phyloP scores from a whole-genome alignment of 2,329 filamentous ascomycete species.

The Exophiala calicioides region DNA sequence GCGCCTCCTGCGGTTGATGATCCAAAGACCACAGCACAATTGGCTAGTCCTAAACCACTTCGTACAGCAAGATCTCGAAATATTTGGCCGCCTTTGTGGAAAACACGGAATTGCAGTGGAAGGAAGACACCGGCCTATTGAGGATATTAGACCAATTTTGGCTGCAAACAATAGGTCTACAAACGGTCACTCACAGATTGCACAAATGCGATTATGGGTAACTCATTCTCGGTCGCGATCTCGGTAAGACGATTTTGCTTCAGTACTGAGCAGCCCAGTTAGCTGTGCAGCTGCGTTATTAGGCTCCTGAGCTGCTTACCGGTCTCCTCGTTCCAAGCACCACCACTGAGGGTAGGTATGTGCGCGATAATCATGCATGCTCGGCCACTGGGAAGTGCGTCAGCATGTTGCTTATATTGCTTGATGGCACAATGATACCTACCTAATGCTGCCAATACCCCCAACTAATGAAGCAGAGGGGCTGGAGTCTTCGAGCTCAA shows the following conservation, averaged over 20 bases:
- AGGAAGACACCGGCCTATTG: slow-evolving; percentile 46
- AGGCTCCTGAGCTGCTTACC: too few species aligned
- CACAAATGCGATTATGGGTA: slow-evolving; percentile 43
- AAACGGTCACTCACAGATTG: slow-evolving; percentile 36
- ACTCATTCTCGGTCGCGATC: slow-evolving; percentile 43
- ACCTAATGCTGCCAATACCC: slow-evolving; percentile 42
- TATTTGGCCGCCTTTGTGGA: slow-evolving; percentile 46
- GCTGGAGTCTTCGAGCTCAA: slow-evolving; percentile 39
- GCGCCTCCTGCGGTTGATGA: slow-evolving; percentile 48
- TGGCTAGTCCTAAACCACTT: slow-evolving; percentile 40
- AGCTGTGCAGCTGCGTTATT: too few species aligned
- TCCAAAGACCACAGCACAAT: slow-evolving; percentile 49
- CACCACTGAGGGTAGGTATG: slow-evolving; percentile 46
- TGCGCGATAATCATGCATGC: slow-evolving; percentile 44
- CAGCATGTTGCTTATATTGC: too few species aligned
- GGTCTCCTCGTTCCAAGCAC: slow-evolving; percentile 48
- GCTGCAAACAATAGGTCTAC: too few species aligned
- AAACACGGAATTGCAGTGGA: slow-evolving; percentile 49
- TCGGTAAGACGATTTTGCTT: slow-evolving; percentile 43
- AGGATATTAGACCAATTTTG: background rate
- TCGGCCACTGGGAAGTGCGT: slow-evolving; percentile 33
- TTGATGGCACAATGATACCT: too few species aligned
- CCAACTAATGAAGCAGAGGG: slow-evolving; percentile 42
- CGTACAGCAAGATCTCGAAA: slow-evolving; percentile 46
- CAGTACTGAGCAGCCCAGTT: too few species aligned